phyloP scores from a whole-genome alignment of 2,329 filamentous ascomycete genomes.

The Colletotrichum theobromicola region DNA sequence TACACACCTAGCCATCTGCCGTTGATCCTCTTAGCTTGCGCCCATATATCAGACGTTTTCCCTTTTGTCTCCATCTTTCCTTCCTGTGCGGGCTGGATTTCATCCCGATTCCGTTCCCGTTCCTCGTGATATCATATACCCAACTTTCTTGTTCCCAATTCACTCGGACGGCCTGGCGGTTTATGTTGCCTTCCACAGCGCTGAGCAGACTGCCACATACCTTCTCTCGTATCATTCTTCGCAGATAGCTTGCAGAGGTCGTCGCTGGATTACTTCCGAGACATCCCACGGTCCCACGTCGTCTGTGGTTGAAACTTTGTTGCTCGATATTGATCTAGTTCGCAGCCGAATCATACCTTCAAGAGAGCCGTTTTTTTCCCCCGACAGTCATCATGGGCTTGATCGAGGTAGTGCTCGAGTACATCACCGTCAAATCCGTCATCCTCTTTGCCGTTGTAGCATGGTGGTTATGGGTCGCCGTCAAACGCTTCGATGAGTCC shows the following conservation, averaged over 20 bases:
- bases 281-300: background rate
- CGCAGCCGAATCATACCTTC: background rate
- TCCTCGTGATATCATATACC: background rate
- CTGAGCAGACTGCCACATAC: background rate
- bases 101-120: background rate
- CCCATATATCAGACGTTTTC: background rate
- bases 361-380: background rate
- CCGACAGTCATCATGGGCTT: constrained; percentile 47
- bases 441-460: constrained; percentile 40
- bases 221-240: background rate
- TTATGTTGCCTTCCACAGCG: background rate
- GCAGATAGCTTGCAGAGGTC: background rate
- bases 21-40: background rate
- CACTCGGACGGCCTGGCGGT: background rate
- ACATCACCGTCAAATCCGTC: constrained; percentile 46
- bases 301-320: background rate
- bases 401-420: constrained; percentile 51
- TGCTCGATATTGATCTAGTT: background rate
- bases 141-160: background rate
- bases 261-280: background rate
- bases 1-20: background rate
- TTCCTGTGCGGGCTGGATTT: background rate
- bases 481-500: constrained; percentile 44
- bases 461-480: constrained; percentile 42
- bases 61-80: background rate